phyloP scores from a whole-genome alignment of 2,329 filamentous ascomycete species.

The Alternaria sp. region DNA sequence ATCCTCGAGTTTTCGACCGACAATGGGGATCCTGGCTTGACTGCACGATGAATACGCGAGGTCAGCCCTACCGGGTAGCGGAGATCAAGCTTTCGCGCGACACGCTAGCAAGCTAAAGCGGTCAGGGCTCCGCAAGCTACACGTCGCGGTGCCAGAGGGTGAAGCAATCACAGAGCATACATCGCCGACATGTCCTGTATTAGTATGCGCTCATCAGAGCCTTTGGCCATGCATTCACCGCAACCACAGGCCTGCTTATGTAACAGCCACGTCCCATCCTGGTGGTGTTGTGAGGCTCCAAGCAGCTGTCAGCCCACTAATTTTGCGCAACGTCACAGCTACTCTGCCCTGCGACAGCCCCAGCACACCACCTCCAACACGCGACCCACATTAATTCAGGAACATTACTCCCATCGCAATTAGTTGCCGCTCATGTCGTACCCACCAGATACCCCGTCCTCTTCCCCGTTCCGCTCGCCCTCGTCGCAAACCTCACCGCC shows the following conservation, averaged over 20 bases:
- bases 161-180: conserved; percentile 17
- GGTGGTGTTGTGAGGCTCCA: conserved; percentile 7
- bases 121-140: conserved; percentile 11
- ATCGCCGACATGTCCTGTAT: conserved; percentile 3
- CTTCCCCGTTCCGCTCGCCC: conserved; percentile 17
- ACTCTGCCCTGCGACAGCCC: conserved; percentile 17
- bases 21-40: not conserved
- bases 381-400: conserved; percentile 32
- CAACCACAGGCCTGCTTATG: conserved; percentile 5
- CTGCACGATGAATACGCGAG: not conserved
- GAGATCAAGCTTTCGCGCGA: conserved; percentile 39
- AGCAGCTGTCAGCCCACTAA: conserved; percentile 33
- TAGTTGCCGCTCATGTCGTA: conserved; percentile 35
- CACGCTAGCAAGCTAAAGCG: conserved; percentile 27
- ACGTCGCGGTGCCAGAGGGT: conserved; percentile 13
- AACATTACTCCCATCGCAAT: conserved; percentile 7
- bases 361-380: conserved; percentile 26
- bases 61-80: conserved; percentile 27
- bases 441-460: conserved; percentile 25
- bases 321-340: conserved; percentile 36
- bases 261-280: conserved; percentile 5
- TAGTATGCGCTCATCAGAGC: not conserved
- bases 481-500: conserved; percentile 13
- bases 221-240: not conserved
- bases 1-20: not conserved